A percentile compares a stretch with the other conserved stretches of the same genome.
phyloP scores from a whole-genome alignment of 2,329 filamentous ascomycete species.

The Colletotrichum navitas region DNA sequence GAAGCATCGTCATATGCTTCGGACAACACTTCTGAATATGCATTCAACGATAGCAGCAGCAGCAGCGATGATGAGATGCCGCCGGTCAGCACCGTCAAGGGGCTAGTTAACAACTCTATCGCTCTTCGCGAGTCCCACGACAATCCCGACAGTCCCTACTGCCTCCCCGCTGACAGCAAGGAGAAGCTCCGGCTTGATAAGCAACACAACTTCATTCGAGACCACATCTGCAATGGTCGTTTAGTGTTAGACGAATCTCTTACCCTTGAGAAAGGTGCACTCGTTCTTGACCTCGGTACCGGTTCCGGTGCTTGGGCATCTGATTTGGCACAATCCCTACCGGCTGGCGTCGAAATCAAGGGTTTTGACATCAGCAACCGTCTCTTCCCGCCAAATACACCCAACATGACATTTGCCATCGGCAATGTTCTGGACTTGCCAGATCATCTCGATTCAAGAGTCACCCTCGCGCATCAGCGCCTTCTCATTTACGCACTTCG shows the following conservation, averaged over 20 bases:
- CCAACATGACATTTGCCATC: neutral
- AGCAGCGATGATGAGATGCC: neutral
- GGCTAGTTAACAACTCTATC: neutral
- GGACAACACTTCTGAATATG: neutral
- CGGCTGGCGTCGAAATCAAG: neutral
- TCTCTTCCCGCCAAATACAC: neutral
- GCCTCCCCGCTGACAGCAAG: constrained; percentile 4
- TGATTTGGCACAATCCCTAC: neutral
- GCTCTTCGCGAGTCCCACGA: neutral
- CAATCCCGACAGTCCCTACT: constrained; percentile 1
- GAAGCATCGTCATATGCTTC: neutral
- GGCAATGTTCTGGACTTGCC: constrained; percentile 3
- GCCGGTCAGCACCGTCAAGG: neutral
- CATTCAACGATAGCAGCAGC: neutral
- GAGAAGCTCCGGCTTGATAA: constrained; percentile 5
- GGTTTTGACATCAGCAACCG: constrained; percentile 7
- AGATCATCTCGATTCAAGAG: neutral
- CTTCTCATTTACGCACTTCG: constrained; percentile 6
- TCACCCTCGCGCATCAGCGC: constrained; percentile 2
- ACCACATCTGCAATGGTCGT: constrained; percentile 8
- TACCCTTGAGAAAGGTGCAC: neutral
- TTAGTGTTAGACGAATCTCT: neutral
- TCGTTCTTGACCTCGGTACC: constrained; percentile 7
- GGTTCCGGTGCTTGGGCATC: constrained; percentile 5
- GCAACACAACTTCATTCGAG: constrained; percentile 7